Conservation (phyloP, 768 basidiomycete genomes). For the Amanita phalloides region DNA sequence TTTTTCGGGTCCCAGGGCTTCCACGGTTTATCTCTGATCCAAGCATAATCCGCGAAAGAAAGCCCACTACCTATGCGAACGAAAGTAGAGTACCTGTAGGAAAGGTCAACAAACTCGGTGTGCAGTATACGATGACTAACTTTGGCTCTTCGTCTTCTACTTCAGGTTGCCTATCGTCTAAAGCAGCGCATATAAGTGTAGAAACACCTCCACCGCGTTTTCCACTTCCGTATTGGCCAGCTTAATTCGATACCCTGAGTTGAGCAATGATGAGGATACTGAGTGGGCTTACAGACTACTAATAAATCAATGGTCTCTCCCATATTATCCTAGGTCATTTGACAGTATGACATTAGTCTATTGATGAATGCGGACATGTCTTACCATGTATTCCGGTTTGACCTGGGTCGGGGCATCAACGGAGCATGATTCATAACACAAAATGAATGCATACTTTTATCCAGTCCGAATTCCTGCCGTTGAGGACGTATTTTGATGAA, state of each 20-base stretch:
- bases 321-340: conserved; percentile 59
- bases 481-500: conserved; percentile 67
- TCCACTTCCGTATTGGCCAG: conserved; percentile 82
- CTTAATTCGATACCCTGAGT: conserved; percentile 23
- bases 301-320: conserved; percentile 89
- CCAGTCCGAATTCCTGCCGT: conserved; percentile 88
- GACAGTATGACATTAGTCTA: background rate
- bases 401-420: conserved; percentile 30
- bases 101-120: background rate
- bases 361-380: conserved; percentile 7
- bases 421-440: background rate
- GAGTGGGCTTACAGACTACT: conserved; percentile 58
- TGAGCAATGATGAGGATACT: background rate
- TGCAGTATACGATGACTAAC: conserved; percentile 24
- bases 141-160: conserved; percentile 53
- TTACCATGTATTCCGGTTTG: conserved; percentile 81
- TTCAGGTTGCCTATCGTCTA: conserved; percentile 54
- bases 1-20: conserved; percentile 66
- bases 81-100: conserved; percentile 69
- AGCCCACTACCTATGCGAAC: conserved; percentile 87
- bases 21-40: conserved; percentile 79
- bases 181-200: conserved; percentile 79
- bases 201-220: conserved; percentile 84
- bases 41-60: conserved; percentile 75
- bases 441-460: conserved; percentile 52